phyloP scores from a whole-genome alignment of 2,329 filamentous ascomycete species.

The Chlorencoelia australis region DNA sequence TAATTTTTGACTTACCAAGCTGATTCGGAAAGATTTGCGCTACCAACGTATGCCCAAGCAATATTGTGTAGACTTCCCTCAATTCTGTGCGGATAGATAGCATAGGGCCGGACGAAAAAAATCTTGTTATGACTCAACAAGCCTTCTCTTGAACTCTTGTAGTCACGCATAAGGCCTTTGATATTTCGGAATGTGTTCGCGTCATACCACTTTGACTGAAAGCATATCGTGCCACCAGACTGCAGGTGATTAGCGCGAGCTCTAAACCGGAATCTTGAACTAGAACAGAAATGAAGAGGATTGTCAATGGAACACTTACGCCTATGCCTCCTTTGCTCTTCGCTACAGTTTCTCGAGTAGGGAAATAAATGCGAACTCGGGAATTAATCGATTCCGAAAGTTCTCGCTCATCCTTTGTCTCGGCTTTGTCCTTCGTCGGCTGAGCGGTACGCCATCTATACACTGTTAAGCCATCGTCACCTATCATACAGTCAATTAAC shows the following conservation, averaged over 20 bases:
- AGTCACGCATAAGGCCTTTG: conserved; percentile 62
- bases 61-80: too few relatives aligned
- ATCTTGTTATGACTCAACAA: conserved; percentile 86
- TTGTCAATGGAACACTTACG: conserved; percentile 31
- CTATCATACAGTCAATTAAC: conserved; percentile 23
- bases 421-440: conserved; percentile 12
- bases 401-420: conserved; percentile 13
- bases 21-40: conserved; percentile 84
- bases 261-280: not conserved
- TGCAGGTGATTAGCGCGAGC: conserved; percentile 23
- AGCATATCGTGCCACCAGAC: conserved; percentile 74
- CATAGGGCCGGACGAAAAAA: conserved; percentile 38
- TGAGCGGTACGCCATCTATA: conserved; percentile 30
- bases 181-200: conserved; percentile 61
- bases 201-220: conserved; percentile 62
- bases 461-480: conserved; percentile 36
- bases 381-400: conserved; percentile 29
- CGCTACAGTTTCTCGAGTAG: conserved; percentile 58
- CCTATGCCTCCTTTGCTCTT: conserved; percentile 51
- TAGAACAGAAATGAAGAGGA: not conserved
- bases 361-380: conserved; percentile 69
- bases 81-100: too few relatives aligned
- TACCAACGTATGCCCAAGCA: conserved; percentile 81
- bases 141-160: conserved; percentile 57
- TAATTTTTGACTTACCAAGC: conserved; percentile 85